Conservation (phyloP, 306 rosid genomes). For the Fragaria iinumae region DNA sequence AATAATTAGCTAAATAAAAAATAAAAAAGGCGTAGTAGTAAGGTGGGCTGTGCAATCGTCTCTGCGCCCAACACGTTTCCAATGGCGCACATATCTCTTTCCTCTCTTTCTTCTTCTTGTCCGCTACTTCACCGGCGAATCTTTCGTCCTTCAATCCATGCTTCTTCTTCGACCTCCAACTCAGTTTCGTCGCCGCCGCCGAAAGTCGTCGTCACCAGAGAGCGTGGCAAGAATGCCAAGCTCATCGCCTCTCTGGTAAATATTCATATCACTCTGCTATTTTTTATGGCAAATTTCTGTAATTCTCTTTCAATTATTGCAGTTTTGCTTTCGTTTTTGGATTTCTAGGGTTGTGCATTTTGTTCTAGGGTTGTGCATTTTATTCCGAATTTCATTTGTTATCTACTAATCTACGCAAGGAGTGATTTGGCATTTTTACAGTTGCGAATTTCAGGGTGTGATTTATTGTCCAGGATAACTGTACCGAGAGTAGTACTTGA, state of each 20-base stretch:
- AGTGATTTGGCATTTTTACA: neutral
- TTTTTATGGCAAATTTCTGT: neutral
- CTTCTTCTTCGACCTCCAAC: constrained; percentile 31
- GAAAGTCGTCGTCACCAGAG: constrained; percentile 89
- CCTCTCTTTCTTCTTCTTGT: constrained; percentile 23
- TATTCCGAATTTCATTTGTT: neutral
- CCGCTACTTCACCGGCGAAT: constrained; percentile 50
- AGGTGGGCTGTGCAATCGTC: constrained; percentile 34
- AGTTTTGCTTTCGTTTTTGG: neutral
- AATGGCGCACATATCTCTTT: constrained; percentile 55
- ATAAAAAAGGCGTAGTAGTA: neutral
- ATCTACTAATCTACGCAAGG: no score
- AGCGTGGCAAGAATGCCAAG: constrained; percentile 94
- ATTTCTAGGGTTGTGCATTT: constrained; percentile 13
- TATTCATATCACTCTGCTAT: neutral
- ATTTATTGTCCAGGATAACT: neutral
- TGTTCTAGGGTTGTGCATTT: no score
- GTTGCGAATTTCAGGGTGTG: neutral
- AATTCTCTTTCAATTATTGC: neutral
- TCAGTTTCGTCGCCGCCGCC: constrained; percentile 41
- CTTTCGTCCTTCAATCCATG: constrained; percentile 29
- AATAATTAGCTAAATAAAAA: no score
- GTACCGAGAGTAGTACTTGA: neutral
- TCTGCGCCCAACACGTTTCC: constrained; percentile 62
- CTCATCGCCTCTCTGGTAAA: constrained; percentile 78